Percentiles rank a stretch among this genome's conserved stretches.
phyloP scores from a whole-genome alignment of 257 asterid genomes.

The Leonotis leonurus region DNA sequence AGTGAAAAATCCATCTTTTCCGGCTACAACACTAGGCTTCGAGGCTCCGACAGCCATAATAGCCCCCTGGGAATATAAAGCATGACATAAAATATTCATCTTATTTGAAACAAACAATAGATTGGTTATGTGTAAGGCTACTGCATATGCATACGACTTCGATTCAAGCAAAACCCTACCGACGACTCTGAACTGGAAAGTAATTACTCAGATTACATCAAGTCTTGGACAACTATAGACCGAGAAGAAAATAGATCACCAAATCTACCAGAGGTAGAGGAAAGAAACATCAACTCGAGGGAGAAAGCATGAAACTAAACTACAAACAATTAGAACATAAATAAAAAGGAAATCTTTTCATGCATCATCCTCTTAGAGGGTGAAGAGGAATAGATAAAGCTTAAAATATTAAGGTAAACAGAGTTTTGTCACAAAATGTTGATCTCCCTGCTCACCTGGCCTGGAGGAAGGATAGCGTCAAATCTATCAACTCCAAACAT shows the following conservation, averaged over 20 bases:
- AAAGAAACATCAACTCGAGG: too few species aligned
- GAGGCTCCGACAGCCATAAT: slow-evolving; percentile 98
- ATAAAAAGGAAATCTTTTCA: background rate
- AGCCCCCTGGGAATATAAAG: slow-evolving; percentile 58
- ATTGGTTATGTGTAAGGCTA: background rate
- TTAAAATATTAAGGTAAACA: background rate
- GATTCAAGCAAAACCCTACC: background rate
- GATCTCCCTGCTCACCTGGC: slow-evolving; percentile 48
- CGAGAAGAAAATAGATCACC: background rate
- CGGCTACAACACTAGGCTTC: slow-evolving; percentile 61
- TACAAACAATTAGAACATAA: too few species aligned
- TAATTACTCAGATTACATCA: too few species aligned
- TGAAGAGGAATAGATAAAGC: too few species aligned
- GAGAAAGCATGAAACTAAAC: too few species aligned
- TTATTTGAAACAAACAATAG: background rate
- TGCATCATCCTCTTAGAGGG: background rate
- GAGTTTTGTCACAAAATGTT: background rate
- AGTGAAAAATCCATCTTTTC: slow-evolving; percentile 66
- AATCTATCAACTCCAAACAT: slow-evolving; percentile 95
- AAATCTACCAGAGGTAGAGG: too few species aligned
- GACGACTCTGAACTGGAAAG: too few species aligned
- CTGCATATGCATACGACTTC: background rate
- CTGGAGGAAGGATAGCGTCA: slow-evolving; percentile 96
- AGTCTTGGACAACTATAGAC: background rate
- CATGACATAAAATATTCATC: background rate